Conservation (phyloP, 2,329 filamentous ascomycete species). For the Aspergillus brasiliensis region DNA sequence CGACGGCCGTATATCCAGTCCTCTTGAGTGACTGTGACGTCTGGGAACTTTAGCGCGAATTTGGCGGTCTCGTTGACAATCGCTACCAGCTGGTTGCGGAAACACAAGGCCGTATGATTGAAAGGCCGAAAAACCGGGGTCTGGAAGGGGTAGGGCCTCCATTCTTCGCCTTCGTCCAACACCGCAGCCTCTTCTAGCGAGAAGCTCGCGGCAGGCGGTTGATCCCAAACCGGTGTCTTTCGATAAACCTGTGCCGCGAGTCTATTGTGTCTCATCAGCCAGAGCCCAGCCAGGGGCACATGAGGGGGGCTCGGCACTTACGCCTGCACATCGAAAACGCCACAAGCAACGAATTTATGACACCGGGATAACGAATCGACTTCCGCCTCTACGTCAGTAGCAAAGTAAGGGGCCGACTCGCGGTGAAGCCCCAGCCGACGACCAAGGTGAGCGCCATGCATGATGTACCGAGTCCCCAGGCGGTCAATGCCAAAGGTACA, state of each 20-base stretch:
- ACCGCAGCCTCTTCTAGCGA: constrained; percentile 17
- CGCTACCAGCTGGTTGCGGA: constrained; percentile 15
- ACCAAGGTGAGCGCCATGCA: constrained; percentile 22
- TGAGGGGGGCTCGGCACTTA: background rate
- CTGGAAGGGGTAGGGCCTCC: constrained; percentile 21
- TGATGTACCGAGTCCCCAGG: constrained; percentile 25
- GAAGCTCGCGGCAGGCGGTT: constrained; percentile 20
- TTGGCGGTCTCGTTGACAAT: constrained; percentile 20
- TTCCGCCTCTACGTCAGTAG: constrained; percentile 4
- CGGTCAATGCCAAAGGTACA: constrained; percentile 29
- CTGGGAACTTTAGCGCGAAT: constrained; percentile 16
- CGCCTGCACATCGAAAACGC: constrained; percentile 27
- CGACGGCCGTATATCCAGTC: constrained; percentile 19
- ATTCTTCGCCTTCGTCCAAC: constrained; percentile 17
- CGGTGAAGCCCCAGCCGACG: constrained; percentile 13
- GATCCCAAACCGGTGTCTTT: constrained; percentile 20
- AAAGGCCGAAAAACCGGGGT: constrained; percentile 15
- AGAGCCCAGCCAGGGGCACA: background rate
- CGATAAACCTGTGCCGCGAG: constrained; percentile 27
- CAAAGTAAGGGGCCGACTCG: constrained; percentile 14
- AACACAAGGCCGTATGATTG: constrained; percentile 14
- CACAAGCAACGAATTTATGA: constrained; percentile 26
- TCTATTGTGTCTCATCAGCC: constrained; percentile 14
- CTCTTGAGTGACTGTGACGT: background rate
- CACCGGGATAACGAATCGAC: constrained; percentile 9